Conservation (phyloP, 768 basidiomycete genomes). For the Termitomyces sp. region DNA sequence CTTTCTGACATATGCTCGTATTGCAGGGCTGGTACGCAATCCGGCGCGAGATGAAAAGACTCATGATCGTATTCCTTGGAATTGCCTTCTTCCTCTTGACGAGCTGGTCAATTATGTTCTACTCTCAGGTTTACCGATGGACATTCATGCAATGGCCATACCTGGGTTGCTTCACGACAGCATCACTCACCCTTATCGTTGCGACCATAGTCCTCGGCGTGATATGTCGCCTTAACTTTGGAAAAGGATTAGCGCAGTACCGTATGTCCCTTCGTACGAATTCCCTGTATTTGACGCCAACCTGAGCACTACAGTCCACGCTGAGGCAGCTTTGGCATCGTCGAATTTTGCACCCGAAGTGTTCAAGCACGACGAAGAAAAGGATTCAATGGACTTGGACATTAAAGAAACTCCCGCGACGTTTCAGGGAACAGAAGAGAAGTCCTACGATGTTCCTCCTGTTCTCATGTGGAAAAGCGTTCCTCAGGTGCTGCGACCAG, state of each 20-base stretch:
- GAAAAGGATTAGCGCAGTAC: conserved; percentile 51
- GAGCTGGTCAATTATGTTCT: conserved; percentile 42
- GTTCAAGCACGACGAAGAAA: conserved; percentile 30
- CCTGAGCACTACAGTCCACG: conserved; percentile 28
- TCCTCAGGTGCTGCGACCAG: neutral
- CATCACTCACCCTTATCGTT: conserved; percentile 39
- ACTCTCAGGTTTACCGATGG: too few species aligned
- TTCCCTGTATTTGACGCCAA: neutral
- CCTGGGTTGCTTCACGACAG: conserved; percentile 40
- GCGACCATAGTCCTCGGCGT: conserved; percentile 41
- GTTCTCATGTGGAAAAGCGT: neutral
- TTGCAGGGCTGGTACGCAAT: conserved; percentile 52
- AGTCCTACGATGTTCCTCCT: neutral
- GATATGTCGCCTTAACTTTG: conserved; percentile 50
- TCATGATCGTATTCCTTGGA: conserved; percentile 41
- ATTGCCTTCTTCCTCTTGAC: conserved; percentile 32
- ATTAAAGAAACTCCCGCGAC: conserved; percentile 5
- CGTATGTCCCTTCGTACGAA: conserved; percentile 31
- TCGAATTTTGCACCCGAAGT: conserved; percentile 35
- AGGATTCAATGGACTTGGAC: conserved; percentile 9
- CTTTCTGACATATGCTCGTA: neutral
- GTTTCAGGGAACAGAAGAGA: neutral
- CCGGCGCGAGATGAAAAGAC: conserved; percentile 35
- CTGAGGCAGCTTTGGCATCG: conserved; percentile 33
- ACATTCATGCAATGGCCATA: conserved; percentile 44